phyloP scores from a whole-genome alignment of 2,329 filamentous ascomycete genomes.

The Microsporum canis region DNA sequence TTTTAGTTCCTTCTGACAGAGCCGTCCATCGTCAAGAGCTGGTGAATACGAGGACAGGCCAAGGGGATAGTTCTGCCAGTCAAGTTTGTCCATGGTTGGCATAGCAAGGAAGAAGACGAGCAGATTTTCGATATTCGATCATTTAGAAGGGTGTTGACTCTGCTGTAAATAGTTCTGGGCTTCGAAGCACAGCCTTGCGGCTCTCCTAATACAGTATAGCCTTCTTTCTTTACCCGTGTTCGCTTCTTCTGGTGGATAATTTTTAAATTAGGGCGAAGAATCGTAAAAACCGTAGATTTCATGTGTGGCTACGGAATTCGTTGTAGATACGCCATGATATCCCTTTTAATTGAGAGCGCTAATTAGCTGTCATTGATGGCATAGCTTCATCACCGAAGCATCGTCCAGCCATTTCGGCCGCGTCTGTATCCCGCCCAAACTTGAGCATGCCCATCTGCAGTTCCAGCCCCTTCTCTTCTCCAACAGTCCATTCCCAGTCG shows the following conservation, averaged over 20 bases:
- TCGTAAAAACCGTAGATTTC: not conserved
- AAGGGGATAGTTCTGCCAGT: conserved; percentile 11
- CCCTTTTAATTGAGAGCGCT: not conserved
- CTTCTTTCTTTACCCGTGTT: not conserved
- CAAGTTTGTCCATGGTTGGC: conserved; percentile 3
- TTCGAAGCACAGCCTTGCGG: not conserved
- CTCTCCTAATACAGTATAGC: not conserved
- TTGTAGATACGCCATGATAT: not conserved
- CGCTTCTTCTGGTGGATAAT: not conserved
- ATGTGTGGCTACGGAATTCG: not conserved
- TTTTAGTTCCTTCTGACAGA: conserved; percentile 9
- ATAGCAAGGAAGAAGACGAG: not conserved
- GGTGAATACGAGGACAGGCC: conserved; percentile 10
- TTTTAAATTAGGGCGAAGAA: not conserved
- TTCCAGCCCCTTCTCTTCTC: conserved; percentile 7
- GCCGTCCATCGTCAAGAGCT: conserved; percentile 9
- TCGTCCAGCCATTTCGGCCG: conserved; percentile 6
- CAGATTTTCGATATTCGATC: not conserved
- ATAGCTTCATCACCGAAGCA: not conserved
- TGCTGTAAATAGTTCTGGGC: conserved; percentile 5
- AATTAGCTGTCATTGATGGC: not conserved
- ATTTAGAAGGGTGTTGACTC: not conserved
- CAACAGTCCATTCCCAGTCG: conserved; percentile 10
- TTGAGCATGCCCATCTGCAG: conserved; percentile 11
- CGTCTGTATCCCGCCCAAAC: conserved; percentile 6